Base-by-base conservation (phyloP, 495 filamentous ascomycete genomes). In the Annulohypoxylon moriforme region DNA sequence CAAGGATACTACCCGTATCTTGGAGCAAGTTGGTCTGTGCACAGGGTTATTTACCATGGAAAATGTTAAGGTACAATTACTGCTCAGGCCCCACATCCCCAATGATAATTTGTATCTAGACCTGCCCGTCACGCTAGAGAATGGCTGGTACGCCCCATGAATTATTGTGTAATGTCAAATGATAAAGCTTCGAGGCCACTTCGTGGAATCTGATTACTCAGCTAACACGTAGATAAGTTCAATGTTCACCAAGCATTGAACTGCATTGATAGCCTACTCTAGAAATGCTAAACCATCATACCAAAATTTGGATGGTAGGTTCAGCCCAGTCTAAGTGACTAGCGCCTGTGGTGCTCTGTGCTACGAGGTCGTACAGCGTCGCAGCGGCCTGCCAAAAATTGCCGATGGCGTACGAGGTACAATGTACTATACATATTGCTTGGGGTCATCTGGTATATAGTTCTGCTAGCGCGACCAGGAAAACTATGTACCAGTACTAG, bases 311-410 rank as follows among this genome's bases (percentile, higher is more conserved):
- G 49, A 29, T 53, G 49, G 20, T 25, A 53, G 49, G 14, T 34
- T 55, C 50, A 55, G 50, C 50, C 50, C 50, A 34, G 50, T 34
- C 50, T 20, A 52, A 29, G 64, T 60, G 31, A 34, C 14, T 69
- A 31, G 36, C 60, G 13, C 47, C 47, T 73, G 71, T 44, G 42
- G 71, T 73, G 66, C 61, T 22, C 66, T 34, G 71, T 73, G 42
- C 50, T 66, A 73, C 71, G 44, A 59, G 31, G 71, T 73, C 31
- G 60, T 50, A 73, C 70, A 65, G 24, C 70, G 49, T 73, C 20
- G 61, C 56, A 66, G 71, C 61, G 57, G 42, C 47, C 71, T 62
- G 53, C 65, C 49, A 66, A 52, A 52, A 73, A 52, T 69, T 46
- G 66, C 71, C 71, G 71, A 73, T 60, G 64, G 64, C 24, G 64